A percentile compares a stretch with the other conserved stretches of the same genome.
Conservation (phyloP, 1,284 basidiomycete species). For the Rhodotorula sp. region DNA sequence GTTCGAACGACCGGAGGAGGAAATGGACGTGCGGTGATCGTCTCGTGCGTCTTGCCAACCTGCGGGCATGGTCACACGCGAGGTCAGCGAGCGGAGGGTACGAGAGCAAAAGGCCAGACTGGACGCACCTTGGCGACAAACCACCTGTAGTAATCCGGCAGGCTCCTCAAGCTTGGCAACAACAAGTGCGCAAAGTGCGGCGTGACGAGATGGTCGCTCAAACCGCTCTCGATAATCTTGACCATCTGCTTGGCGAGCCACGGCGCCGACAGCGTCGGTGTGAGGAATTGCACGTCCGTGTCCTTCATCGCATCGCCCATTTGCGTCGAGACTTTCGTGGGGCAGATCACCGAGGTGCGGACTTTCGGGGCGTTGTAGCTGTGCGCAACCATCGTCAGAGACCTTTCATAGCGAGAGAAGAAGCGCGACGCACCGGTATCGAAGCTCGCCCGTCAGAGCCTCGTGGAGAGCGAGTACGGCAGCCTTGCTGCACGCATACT, state of each 20-base stretch:
- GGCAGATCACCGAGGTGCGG: constrained; percentile 38
- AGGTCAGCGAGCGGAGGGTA: neutral
- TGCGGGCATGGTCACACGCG: neutral
- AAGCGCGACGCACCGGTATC: constrained; percentile 18
- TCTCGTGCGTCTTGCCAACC: constrained; percentile 35
- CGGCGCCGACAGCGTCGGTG: constrained; percentile 17
- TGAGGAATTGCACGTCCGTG: constrained; percentile 29
- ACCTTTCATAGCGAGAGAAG: too few relatives aligned
- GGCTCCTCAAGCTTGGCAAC: constrained; percentile 20
- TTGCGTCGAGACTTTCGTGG: constrained; percentile 38
- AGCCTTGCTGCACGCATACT: constrained; percentile 39
- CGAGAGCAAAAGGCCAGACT: neutral
- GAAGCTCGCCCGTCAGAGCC: constrained; percentile 32
- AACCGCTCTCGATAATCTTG: constrained; percentile 27
- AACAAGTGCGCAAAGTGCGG: constrained; percentile 26
- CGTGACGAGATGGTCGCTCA: constrained; percentile 33
- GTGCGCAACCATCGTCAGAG: neutral
- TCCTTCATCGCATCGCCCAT: constrained; percentile 38
- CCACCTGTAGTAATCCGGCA: constrained; percentile 33
- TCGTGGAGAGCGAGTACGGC: constrained; percentile 39
- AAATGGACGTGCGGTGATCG: constrained; percentile 11
- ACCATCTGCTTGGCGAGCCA: constrained; percentile 34
- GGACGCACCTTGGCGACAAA: constrained; percentile 21
- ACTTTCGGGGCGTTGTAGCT: constrained; percentile 39
- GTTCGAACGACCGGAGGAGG: neutral